Evolutionary conservation across 75 land plant genomes (phyloP), one percentile per base, ranked within the genome.

Genomic region (Gnetum montanum): DNA sequence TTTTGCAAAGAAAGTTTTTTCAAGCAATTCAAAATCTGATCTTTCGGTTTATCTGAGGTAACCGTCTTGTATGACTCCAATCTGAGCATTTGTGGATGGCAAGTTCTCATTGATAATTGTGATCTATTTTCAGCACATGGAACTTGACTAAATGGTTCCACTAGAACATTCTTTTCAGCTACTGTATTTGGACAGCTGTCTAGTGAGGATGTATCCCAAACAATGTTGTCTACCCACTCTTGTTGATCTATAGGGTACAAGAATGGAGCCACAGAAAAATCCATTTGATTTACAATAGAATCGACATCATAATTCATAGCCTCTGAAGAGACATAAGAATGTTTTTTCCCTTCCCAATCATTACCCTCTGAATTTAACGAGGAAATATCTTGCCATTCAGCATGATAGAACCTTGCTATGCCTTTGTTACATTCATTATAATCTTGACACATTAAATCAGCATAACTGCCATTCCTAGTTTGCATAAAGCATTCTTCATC

Each of bases 191-290:
- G 43, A 54, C 23, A 24, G 36, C 64, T 58, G 10, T 10, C 2
- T 7, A 40, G 15, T 1, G 76, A 59, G 43, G 82, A 73, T 47
- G 66, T 57, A 46, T 72, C 88, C 99, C 99, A 95, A 22, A 95
- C 34, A 46, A 95, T 95, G 12, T 31, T 31, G 11, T 74, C 73
- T 64, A 90, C 99, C 99, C 99, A 95, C 37, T 90, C 78, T 52
- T 73, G 59, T 48, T 95, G 93, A 69, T 90, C 97, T 54, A 95
- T 62, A 36, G 80, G 79, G 56, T 77, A 75, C 60, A 76, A 70
- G 57, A 60, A 53, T 16, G 81, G 71, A 11, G 41, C 66, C 6
- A 51, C 52, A 8, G 58, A 41, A 29, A 65, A 60, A 20, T 59
- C 19, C 59, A 57, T 58, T 1, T 30, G 36, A 1, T 44, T 30